Conservation (phyloP, 2,329 filamentous ascomycete species). For the Colletotrichum cordylinicola region DNA sequence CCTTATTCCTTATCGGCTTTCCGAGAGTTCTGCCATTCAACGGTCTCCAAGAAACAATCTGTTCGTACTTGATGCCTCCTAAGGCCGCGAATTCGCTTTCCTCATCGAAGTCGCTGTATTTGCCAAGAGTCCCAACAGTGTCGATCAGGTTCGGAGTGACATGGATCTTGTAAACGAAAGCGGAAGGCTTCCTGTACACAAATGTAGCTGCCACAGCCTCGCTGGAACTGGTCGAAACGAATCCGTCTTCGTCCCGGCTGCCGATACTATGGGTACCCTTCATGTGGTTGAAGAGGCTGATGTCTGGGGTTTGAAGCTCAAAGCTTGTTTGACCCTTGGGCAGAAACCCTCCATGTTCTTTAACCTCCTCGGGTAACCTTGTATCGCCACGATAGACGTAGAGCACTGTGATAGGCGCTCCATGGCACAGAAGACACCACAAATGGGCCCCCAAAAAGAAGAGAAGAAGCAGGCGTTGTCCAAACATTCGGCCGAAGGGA, state of each 20-base stretch:
- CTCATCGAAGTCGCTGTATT: not conserved
- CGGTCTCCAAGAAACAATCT: not conserved
- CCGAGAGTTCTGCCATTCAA: not conserved
- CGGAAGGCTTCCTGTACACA: not conserved
- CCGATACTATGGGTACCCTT: not conserved
- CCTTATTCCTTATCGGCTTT: not conserved
- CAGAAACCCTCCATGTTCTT: not conserved
- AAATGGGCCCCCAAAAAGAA: not conserved
- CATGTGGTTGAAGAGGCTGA: not conserved
- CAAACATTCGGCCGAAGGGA: not conserved
- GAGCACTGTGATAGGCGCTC: not conserved
- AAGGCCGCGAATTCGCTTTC: not conserved
- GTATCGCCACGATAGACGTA: not conserved
- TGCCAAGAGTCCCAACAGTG: not conserved
- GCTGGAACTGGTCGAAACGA: not conserved
- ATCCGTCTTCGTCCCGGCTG: not conserved
- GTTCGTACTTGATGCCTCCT: not conserved
- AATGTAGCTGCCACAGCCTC: not conserved
- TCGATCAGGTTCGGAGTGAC: not conserved
- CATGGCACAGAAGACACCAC: not conserved
- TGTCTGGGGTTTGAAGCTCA: not conserved
- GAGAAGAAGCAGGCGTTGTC: not conserved
- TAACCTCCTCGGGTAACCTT: not conserved
- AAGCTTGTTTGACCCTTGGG: not conserved
- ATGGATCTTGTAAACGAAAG: not conserved